Conservation (phyloP, 345 rosid genomes). For the Raphanus raphanistrum region DNA sequence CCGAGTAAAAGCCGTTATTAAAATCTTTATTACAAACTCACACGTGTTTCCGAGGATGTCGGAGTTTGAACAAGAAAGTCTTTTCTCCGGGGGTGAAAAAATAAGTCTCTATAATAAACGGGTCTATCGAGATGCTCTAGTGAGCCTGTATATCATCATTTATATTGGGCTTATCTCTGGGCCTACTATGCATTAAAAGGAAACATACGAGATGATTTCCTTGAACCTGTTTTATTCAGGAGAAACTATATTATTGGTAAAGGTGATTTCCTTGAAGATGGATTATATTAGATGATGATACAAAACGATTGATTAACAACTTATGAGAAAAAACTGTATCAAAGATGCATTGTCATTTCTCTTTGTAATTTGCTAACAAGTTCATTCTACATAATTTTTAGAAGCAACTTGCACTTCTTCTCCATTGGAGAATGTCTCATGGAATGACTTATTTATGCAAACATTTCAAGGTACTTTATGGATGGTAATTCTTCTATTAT, state of each 20-base stretch:
- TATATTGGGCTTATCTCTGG: neutral
- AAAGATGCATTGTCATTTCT: neutral
- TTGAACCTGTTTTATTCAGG: neutral
- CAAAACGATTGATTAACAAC: neutral
- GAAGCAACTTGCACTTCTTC: neutral
- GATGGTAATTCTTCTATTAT: neutral
- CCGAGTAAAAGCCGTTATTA: constrained; percentile 26
- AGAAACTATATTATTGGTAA: neutral
- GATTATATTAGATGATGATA: neutral
- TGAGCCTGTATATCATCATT: neutral
- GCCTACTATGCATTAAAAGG: neutral
- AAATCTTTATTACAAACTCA: neutral
- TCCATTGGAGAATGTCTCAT: neutral
- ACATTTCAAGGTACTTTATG: neutral
- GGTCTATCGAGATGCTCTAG: neutral
- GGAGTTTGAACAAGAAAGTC: constrained; percentile 2
- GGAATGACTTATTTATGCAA: neutral
- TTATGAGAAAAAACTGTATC: neutral
- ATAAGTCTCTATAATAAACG: neutral
- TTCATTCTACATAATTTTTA: neutral
- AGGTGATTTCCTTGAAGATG: neutral
- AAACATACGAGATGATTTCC: neutral
- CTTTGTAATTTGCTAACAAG: neutral
- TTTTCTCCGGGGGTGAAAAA: neutral
- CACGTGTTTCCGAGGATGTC: constrained; percentile 18